Evolutionary conservation across 2,329 filamentous ascomycete species (phyloP).

Genomic region (Ceratocystis eucalypticola): DNA sequence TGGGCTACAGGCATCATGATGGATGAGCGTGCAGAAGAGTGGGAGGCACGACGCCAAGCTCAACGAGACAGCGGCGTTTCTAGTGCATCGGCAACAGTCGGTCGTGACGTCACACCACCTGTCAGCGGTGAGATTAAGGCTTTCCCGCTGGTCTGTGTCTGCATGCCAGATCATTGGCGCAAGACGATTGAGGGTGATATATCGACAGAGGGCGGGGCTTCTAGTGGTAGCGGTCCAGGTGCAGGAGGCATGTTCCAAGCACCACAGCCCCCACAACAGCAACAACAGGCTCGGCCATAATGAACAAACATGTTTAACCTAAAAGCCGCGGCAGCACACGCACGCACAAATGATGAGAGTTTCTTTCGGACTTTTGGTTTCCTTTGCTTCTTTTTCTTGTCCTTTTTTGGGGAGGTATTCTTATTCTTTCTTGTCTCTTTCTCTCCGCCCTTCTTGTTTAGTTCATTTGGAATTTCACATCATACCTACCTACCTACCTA

Average conservation of each 20-base stretch:
- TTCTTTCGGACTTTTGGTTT: neutral
- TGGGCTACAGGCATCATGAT: constrained; percentile 91
- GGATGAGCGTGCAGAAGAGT: constrained; percentile 74
- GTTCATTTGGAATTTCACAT: constrained; percentile 1
- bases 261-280: neutral
- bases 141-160: constrained; percentile 93
- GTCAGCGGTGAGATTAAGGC: constrained; percentile 82
- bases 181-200: constrained; percentile 90
- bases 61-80: constrained; percentile 92
- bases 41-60: constrained; percentile 59
- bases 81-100: constrained; percentile 45
- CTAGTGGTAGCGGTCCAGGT: constrained; percentile 24
- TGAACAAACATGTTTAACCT: neutral
- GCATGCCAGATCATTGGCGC: constrained; percentile 86
- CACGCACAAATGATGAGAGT: constrained; percentile 5
- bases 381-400: neutral
- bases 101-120: constrained; percentile 46
- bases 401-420: neutral
- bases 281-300: constrained; percentile 5
- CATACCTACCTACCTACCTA: neutral
- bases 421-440: constrained; percentile 4
- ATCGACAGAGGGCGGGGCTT: constrained; percentile 47
- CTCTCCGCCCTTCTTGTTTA: constrained; percentile 5
- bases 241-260: neutral
- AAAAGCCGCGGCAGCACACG: neutral